Conservation (phyloP, 2,329 filamentous ascomycete species). For the Paraphoma sp. region DNA sequence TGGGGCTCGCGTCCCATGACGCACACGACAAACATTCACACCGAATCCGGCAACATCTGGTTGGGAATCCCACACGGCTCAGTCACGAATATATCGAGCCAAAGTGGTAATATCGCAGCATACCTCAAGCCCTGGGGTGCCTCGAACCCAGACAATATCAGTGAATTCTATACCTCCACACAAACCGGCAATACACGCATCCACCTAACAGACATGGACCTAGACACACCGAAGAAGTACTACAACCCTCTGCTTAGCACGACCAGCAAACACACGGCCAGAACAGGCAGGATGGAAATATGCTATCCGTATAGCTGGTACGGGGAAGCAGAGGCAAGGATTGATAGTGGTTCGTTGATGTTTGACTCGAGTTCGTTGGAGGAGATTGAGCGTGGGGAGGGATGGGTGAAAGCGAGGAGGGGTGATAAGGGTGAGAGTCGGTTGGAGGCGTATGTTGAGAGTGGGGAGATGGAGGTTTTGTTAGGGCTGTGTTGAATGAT, state of each 20-base stretch:
- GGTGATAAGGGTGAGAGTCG: not conserved
- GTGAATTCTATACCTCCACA: not conserved
- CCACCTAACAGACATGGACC: not conserved
- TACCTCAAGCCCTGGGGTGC: not conserved
- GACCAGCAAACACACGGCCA: not conserved
- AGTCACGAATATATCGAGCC: not conserved
- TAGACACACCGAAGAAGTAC: not conserved
- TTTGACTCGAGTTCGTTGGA: not conserved
- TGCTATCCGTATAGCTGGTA: not conserved
- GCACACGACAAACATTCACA: not conserved
- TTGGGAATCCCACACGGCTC: not conserved
- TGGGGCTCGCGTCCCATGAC: not conserved
- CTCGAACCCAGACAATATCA: not conserved
- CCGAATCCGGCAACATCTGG: not conserved
- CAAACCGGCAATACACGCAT: not conserved
- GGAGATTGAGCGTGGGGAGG: not conserved
- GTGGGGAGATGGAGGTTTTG: not conserved
- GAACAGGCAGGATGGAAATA: not conserved
- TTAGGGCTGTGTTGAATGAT: not conserved
- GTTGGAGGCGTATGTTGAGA: not conserved
- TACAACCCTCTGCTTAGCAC: not conserved
- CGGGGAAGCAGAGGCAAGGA: not conserved
- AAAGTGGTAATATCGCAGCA: not conserved
- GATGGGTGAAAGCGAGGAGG: not conserved
- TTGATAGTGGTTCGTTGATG: not conserved